These are phyloP conservation scores for Penicillium coprophilum DNA, from an alignment of 495 filamentous ascomycete species.

Conservation along the genomic window DNA sequence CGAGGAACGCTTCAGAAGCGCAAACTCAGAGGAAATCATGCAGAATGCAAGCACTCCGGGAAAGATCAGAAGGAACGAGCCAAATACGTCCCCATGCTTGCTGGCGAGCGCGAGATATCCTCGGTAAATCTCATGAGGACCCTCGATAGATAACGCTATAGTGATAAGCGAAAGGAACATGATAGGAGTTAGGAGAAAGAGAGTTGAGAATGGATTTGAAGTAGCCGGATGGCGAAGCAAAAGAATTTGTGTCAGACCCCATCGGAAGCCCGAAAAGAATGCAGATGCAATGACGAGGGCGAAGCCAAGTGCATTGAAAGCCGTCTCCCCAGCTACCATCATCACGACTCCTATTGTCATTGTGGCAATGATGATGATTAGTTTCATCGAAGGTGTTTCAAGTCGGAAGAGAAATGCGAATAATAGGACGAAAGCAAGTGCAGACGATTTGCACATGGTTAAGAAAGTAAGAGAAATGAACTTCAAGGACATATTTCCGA, in stretches of 20 bases:
- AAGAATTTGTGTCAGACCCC: constrained; percentile 95
- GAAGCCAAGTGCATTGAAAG: constrained; percentile 87
- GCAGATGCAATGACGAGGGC: constrained; percentile 87
- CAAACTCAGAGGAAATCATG: constrained; percentile 97
- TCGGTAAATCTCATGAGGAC: constrained; percentile 60
- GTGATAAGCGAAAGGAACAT: constrained; percentile 86
- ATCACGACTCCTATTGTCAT: constrained; percentile 97
- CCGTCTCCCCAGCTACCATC: constrained; percentile 98
- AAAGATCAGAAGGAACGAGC: constrained; percentile 72
- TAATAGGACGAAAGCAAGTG: constrained; percentile 88
- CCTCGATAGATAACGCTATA: constrained; percentile 86
- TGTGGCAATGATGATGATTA: constrained; percentile 81
- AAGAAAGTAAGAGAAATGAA: constrained; percentile 97
- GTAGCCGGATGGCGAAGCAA: constrained; percentile 93
- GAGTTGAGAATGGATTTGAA: constrained; percentile 92
- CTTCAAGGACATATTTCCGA: constrained; percentile 93
- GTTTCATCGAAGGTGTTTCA: constrained; percentile 79
- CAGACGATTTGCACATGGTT: constrained; percentile 99
- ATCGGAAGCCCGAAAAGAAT: constrained; percentile 95
- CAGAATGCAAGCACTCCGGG: constrained; percentile 90
- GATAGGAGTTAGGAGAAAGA: constrained; percentile 93
- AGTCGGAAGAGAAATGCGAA: constrained; percentile 96
- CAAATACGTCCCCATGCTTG: constrained; percentile 60
- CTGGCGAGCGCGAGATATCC: constrained; percentile 62
- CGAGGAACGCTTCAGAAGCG: constrained; percentile 87